Evolutionary conservation across 2,329 filamentous ascomycete genomes (phyloP), one percentile per base, ranked within the genome.

Genomic region (Daldinia eschscholtzii): DNA sequence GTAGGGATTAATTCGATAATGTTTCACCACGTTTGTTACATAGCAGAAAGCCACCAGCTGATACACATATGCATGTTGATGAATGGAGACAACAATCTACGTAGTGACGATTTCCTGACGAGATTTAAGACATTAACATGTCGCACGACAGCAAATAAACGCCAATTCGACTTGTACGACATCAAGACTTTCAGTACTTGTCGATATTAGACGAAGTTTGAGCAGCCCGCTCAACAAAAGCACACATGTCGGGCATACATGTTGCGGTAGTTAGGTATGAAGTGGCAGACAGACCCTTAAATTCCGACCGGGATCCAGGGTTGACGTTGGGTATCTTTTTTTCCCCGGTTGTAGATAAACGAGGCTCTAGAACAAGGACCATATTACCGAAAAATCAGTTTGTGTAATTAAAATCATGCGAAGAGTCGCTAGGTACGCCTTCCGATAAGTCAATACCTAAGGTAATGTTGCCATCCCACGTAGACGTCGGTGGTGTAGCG

Each of bases 61-160:
- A 46, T 60, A 44, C 44, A 30, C 44, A 56, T 50, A 52, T 50
- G 39, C 44, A 42, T 42, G 26, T 48, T 26, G 35, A 30, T 63
- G 28, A 53, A 56, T 64, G 30, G 57, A 64, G 41, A 53, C 46
- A 44, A 20, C 26, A 20, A n/a, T 30, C 28, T 59, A 50, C n/a
- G 28, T 12, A 28, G 55, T 68, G 60, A 70, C 64, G 61, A 64
- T 15, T n/a, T 44, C 55, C 48, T 68, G 61, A 70, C 68, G 68
- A 65, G 50, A 46, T 46, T 52, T 30, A 50, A 57, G 42, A 65
- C 57, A 59, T 55, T 9, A 30, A 35, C 41, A 39, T 20, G 65
- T 65, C 23, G 26, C 58, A 70, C 68, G n/a, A 18, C 68, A 60
- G 55, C 44, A 52, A 57, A 48, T 62, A 62, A 61, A 52, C 26